Base-by-base conservation (phyloP, 768 basidiomycete species). In the Tricholoma hemisulphureum region DNA sequence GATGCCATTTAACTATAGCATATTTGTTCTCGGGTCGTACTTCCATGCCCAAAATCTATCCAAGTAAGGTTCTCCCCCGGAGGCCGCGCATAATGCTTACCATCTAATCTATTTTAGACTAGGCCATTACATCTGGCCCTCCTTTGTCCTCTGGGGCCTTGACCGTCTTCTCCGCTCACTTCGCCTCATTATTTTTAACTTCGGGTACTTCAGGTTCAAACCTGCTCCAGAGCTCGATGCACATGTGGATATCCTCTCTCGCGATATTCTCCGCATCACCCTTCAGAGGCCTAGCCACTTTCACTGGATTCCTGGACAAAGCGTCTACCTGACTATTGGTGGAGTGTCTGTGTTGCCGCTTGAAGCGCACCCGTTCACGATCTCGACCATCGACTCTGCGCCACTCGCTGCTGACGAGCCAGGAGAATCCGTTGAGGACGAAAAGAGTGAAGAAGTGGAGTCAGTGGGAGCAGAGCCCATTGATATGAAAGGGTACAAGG, bases 341-440 rank as follows among this genome's bases (percentile, higher is more conserved):
- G 62, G 72, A 1, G 71, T 83, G 6, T 80, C 80, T 14, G 51
- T 52, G 0, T 64, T 75, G 24, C 78, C 29, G 29, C 75, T 80
- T 31, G 80, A 87, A 65, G 69, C 81, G 0, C 86, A 86, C 59
- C 86, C 86, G 1, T 86, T 87, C 68, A 84, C 85, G 0, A 85
- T 87, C 56, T 73, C 82, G 6, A 80, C 71, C n/a, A 64, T 77
- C 8, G 71, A 76, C 45, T 10, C 29, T 6, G 66, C 66, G 10
- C 10, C 10, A 31, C 29, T 6, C 29, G 61, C 75, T 7, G 69
- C 74, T 24, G 29, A 31, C 18, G 55, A 60, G 10, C 51, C 45
- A 16, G 26, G 32, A 1, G 6, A 31, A 6, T 31, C 29, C 29
- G 23, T 31, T 6, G 55, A 55, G 1, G 57, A 65, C 34, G 66